These are phyloP conservation scores for Epichloe aotearoae DNA, from an alignment of 2,329 filamentous ascomycete species.

Conservation along the genomic window DNA sequence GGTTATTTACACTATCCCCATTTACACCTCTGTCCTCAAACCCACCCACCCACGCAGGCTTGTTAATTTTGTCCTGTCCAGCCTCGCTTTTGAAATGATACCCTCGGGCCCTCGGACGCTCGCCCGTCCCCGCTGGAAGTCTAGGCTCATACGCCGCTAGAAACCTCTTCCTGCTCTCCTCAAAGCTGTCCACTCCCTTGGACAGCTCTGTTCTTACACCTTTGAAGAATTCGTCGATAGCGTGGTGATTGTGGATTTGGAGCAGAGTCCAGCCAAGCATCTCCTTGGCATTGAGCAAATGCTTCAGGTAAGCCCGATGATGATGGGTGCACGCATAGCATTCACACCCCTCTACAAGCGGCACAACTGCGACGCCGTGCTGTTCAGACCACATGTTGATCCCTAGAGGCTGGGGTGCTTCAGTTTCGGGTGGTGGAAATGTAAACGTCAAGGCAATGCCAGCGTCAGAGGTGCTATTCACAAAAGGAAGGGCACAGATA, in stretches of 20 bases:
- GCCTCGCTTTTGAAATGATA: conserved; percentile 68
- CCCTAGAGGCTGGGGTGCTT: conserved; percentile 41
- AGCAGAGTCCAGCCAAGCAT: conserved; percentile 94
- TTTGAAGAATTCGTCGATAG: conserved; percentile 60
- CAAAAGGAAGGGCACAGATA: conserved; percentile 63
- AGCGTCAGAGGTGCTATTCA: conserved; percentile 62
- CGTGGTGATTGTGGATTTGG: conserved; percentile 79
- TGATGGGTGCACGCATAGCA: conserved; percentile 80
- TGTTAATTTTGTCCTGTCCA: conserved; percentile 53
- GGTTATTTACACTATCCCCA: not conserved
- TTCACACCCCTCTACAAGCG: conserved; percentile 49
- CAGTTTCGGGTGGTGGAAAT: conserved; percentile 41
- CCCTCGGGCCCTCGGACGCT: conserved; percentile 66
- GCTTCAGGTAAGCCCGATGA: conserved; percentile 76
- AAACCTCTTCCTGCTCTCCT: conserved; percentile 32
- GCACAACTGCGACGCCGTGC: conserved; percentile 48
- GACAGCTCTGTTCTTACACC: conserved; percentile 53
- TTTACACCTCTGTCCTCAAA: not conserved
- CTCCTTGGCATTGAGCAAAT: conserved; percentile 79
- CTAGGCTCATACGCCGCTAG: conserved; percentile 48
- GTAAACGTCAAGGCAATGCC: conserved; percentile 72
- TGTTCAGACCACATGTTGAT: conserved; percentile 60
- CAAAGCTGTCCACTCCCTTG: conserved; percentile 44
- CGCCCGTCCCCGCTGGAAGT: conserved; percentile 60
- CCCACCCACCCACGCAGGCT: conserved; percentile 45